These are phyloP conservation scores for Globisporangium solare DNA, from an alignment of 352 stramenopile genomes.

Conservation along the genomic window DNA sequence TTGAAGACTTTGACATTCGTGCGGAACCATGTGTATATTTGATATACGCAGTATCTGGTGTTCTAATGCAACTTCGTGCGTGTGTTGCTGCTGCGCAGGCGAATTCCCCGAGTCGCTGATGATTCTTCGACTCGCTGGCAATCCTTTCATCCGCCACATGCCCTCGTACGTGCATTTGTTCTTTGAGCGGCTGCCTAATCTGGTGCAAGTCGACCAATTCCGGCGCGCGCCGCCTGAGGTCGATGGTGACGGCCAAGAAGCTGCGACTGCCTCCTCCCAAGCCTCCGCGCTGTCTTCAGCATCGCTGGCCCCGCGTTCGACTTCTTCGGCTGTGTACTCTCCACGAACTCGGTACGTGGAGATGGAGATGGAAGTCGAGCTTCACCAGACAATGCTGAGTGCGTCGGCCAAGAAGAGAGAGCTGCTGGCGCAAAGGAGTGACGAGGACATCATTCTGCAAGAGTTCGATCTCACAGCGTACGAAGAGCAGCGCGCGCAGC, in stretches of 20 bases:
- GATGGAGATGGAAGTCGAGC: conserved; percentile 29
- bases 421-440: conserved; percentile 7
- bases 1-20: conserved; percentile 61
- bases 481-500: conserved; percentile 36
- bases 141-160: conserved; percentile 54
- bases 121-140: conserved; percentile 45
- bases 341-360: conserved; percentile 29
- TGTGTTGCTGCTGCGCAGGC: conserved; percentile 4
- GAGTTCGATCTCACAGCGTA: conserved; percentile 30
- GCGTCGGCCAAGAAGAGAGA: conserved; percentile 3
- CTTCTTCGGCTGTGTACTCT: conserved; percentile 16
- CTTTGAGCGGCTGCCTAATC: conserved; percentile 56
- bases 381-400: conserved; percentile 20
- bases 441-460: conserved; percentile 12
- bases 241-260: background rate
- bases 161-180: conserved; percentile 51
- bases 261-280: background rate
- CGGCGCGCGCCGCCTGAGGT: conserved; percentile 17
- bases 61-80: no score
- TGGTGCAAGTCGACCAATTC: conserved; percentile 54
- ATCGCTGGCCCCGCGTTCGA: no score
- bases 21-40: conserved; percentile 3
- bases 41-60: no score
- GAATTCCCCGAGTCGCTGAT: conserved; percentile 57
- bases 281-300: no score